Evolutionary conservation across 371 early-diverging fungal genomes (phyloP), one percentile per base, ranked within the genome.

Genomic region (Mortierella sp.): DNA sequence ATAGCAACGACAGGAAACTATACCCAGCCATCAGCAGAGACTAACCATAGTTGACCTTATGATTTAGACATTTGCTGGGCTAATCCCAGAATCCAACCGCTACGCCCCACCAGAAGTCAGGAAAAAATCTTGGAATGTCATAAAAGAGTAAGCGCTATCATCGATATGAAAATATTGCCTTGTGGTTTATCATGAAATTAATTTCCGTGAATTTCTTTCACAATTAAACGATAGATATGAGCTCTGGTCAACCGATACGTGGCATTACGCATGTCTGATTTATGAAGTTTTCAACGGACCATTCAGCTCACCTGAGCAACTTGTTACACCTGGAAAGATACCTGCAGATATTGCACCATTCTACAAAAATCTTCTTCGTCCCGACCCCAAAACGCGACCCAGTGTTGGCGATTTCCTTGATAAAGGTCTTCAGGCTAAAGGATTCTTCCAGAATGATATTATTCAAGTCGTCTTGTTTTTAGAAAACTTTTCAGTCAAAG

Each of bases 401-500:
- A 87, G 87, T n/a, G 87, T 95, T 29, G 89, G 85, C 5, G 85
- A 86, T 54, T 92, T 96, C 54, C 75, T 96, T 26, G 92, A 95
- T 32, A 79, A 83, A 54, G 93, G 92, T 3, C 67, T 86, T 59
- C 83, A 85, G 3, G 75, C 89, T 0, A 84, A 85, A 60, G 92
- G 93, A 0, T 95, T 89, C 71, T 95, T 97, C 75, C 89, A 92
- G 40, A 89, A 85, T 13, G 93, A 92, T 59, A 92, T 97, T 66
- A 86, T 97, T 5, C 88, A 89, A 34, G 89, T 93, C 3, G 92
- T 90, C 54, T 65, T 93, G 57, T 96, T 96, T 59, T 75, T 97
- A 42, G 98, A 97, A 68, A 93, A 95, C 77, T 90, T 96, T 54
- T 90, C 92, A 40, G 89, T 97, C 64, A 96, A 96, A 78, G 96